Conservation (phyloP, 805 yeast species). For the Hagleromyces aurorensis region DNA sequence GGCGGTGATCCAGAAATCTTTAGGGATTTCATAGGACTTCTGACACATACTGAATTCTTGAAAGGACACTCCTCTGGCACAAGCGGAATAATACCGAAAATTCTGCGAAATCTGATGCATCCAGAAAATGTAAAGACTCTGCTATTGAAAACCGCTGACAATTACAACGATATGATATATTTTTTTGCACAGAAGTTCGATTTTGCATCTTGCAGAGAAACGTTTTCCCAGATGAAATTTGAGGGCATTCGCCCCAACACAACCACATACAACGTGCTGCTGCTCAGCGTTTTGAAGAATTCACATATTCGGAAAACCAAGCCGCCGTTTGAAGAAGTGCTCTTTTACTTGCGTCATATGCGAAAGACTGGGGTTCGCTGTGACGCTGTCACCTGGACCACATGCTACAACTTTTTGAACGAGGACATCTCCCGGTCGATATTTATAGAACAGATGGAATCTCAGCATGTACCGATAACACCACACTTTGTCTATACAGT, state of each 20-base stretch:
- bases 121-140: slow-evolving; percentile 31
- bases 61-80: slow-evolving; percentile 31
- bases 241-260: slow-evolving; percentile 31
- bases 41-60: slow-evolving; percentile 34
- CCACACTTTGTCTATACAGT: slow-evolving; percentile 21
- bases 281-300: slow-evolving; percentile 26
- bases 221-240: slow-evolving; percentile 35
- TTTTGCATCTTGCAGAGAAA: slow-evolving; percentile 34
- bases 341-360: slow-evolving; percentile 31
- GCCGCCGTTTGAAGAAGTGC: slow-evolving; percentile 21
- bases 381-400: slow-evolving; percentile 34
- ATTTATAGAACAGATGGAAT: slow-evolving; percentile 28
- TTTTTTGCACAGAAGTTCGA: slow-evolving; percentile 35
- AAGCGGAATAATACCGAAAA: slow-evolving; percentile 33
- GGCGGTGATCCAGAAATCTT: slow-evolving; percentile 19
- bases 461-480: slow-evolving; percentile 29
- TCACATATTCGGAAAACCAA: slow-evolving; percentile 25
- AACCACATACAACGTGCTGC: slow-evolving; percentile 34
- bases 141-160: slow-evolving; percentile 24
- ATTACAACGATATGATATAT: slow-evolving; percentile 34
- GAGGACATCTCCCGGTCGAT: slow-evolving; percentile 30
- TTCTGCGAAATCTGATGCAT: slow-evolving; percentile 35
- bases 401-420: slow-evolving; percentile 28
- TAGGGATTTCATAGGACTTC: slow-evolving; percentile 29
- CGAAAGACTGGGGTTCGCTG: slow-evolving; percentile 21